Conservation (phyloP, 164 flowering plant species). For the Sextonia rubra region DNA sequence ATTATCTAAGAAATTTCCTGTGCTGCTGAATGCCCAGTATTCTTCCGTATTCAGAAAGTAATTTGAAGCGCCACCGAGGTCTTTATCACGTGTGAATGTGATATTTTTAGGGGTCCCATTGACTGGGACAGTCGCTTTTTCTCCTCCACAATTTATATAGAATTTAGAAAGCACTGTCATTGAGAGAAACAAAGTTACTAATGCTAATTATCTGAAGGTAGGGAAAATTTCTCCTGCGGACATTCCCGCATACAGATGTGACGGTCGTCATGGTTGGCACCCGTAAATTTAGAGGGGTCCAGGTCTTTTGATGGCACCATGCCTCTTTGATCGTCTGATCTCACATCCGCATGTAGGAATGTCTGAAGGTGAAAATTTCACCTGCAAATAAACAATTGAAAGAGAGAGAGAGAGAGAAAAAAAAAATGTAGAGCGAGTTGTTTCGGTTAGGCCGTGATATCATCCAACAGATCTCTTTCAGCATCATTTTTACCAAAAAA, state of each 20-base stretch:
- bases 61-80: slow-evolving; percentile 43
- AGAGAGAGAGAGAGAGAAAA: background rate
- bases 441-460: too few relatives aligned
- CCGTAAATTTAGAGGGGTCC: too few relatives aligned
- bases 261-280: too few relatives aligned
- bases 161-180: slow-evolving; percentile 45
- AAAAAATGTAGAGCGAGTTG: too few relatives aligned
- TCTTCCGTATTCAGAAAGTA: slow-evolving; percentile 21
- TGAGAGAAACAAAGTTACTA: background rate
- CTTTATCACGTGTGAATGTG: slow-evolving; percentile 47
- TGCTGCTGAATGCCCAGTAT: slow-evolving; percentile 63
- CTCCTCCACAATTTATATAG: slow-evolving; percentile 77
- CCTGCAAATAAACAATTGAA: too few relatives aligned
- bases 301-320: too few relatives aligned
- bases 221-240: slow-evolving; percentile 28
- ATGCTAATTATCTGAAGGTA: background rate
- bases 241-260: too few relatives aligned
- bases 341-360: too few relatives aligned
- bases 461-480: too few relatives aligned
- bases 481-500: too few relatives aligned
- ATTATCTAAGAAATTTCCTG: slow-evolving; percentile 53
- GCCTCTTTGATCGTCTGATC: too few relatives aligned
- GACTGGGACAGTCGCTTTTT: slow-evolving; percentile 19
- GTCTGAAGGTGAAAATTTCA: too few relatives aligned
- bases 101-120: slow-evolving; percentile 16